Evolutionary conservation across 495 filamentous ascomycete species (phyloP).

Genomic region (Annulohypoxylon nitens): DNA sequence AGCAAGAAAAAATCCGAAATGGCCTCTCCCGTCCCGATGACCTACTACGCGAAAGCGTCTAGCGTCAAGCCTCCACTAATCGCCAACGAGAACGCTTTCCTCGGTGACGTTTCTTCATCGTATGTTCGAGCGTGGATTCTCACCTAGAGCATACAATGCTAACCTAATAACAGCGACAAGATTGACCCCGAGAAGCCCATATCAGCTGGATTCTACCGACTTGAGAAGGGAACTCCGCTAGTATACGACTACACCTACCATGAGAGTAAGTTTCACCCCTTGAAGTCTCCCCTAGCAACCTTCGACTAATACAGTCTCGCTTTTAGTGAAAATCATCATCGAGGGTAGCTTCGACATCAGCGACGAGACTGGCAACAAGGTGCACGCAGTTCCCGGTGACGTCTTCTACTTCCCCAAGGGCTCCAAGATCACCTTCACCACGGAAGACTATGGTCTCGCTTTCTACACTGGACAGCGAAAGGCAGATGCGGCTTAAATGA

Average conservation of each 20-base stretch:
- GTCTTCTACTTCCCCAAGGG: constrained; percentile 84
- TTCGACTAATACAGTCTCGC: neutral
- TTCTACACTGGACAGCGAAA: constrained; percentile 70
- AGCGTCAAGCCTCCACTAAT: constrained; percentile 77
- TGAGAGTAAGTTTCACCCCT: constrained; percentile 65
- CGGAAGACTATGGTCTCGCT: constrained; percentile 75
- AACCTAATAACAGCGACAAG: constrained; percentile 59
- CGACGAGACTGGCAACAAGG: constrained; percentile 75
- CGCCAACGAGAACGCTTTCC: constrained; percentile 79
- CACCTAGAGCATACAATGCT: neutral
- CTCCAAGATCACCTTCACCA: constrained; percentile 80
- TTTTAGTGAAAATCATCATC: constrained; percentile 74
- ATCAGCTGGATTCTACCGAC: constrained; percentile 77
- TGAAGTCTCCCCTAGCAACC: neutral
- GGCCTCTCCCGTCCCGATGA: constrained; percentile 54
- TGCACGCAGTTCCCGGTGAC: constrained; percentile 76
- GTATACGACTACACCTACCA: constrained; percentile 82
- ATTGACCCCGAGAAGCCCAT: constrained; percentile 73
- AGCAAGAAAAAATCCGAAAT: constrained; percentile 54
- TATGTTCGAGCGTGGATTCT: constrained; percentile 43
- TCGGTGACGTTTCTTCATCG: constrained; percentile 75
- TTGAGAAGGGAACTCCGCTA: constrained; percentile 79
- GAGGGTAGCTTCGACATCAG: constrained; percentile 81
- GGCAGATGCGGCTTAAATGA: constrained; percentile 29
- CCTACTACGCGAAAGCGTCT: constrained; percentile 71